These are phyloP conservation scores for Moesziomyces sp. DNA, from an alignment of 1,284 basidiomycete species.

Conservation along the genomic window DNA sequence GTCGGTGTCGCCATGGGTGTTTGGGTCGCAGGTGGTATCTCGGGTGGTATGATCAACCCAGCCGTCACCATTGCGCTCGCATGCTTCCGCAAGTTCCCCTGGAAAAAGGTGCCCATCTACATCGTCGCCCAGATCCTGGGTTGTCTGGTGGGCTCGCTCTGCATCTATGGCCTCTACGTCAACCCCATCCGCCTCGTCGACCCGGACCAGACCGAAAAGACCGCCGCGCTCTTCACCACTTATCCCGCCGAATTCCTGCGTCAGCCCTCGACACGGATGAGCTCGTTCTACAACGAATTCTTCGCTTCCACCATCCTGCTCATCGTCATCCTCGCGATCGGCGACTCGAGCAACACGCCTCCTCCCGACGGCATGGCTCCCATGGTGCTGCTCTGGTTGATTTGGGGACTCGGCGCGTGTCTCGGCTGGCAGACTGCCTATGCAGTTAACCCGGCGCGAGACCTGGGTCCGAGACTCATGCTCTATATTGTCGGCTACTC, in stretches of 20 bases:
- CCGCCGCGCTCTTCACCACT: constrained; percentile 78
- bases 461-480: constrained; percentile 75
- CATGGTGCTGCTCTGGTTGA: constrained; percentile 72
- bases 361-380: constrained; percentile 73
- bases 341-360: constrained; percentile 69
- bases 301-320: constrained; percentile 56
- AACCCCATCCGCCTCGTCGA: constrained; percentile 74
- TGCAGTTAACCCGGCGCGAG: constrained; percentile 76
- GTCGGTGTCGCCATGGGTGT: constrained; percentile 61
- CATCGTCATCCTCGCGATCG: constrained; percentile 52
- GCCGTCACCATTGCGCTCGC: constrained; percentile 75
- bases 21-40: constrained; percentile 60
- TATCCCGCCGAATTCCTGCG: constrained; percentile 70
- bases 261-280: constrained; percentile 39
- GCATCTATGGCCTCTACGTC: constrained; percentile 81
- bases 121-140: constrained; percentile 79
- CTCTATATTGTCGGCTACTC: constrained; percentile 76
- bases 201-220: constrained; percentile 66
- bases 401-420: constrained; percentile 73
- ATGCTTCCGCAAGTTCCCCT: constrained; percentile 79
- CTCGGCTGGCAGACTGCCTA: constrained; percentile 75
- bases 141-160: constrained; percentile 75
- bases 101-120: constrained; percentile 81
- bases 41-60: constrained; percentile 57
- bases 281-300: constrained; percentile 54